Base-by-base conservation (phyloP, 2,329 filamentous ascomycete species). In the Huntiella savannae region DNA sequence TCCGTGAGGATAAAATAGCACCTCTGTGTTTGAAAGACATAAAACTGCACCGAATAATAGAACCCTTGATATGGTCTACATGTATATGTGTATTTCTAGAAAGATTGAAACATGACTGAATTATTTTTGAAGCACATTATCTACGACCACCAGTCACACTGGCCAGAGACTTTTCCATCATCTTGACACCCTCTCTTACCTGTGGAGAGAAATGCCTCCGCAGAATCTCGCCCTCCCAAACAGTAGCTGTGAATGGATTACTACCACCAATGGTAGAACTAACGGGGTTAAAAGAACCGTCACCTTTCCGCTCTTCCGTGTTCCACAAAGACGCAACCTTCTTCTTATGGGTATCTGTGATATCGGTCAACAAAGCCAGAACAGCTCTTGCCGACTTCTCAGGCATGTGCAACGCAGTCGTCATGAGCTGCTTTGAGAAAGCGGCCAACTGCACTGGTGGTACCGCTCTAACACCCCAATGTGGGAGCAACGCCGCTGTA, bases 161-260 rank as follows among this genome's bases (percentile, higher is more conserved):
- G 4, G 57, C 59, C 55, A 83, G 63, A 40, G 67, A 69, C 67
- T 82, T 84, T 58, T 86, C 80, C 58, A 87, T 64, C 39, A 71
- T 61, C 59, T 72, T 71, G 4, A 82, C 66, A 1, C 79, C 80
- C 56, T 93, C 84, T 53, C 84, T 71, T 1, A 98, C 81, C 56
- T 79, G 79, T 5, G 87, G 88, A 54, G 82, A 86, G 59, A 82
- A 98, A 63, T 98, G 91, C 53, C 73, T 71, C 57, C 79, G 70
- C 55, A 98, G 60, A 49, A 98, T 58, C 64, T 96, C 91, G 0
- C 84, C 86, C 59, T 96, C 91, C 91, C 88, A 98, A 1, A 92
- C 71, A 0, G 85, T 95, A 4, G 78, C 76, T 0, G 87, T 82
- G 61, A 91, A 93, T 1, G 88, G 86, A 62, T 96, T 96, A 53